phyloP scores from a whole-genome alignment of 1,139 yeast genomes.

The Pneumocystis jirovecii region DNA sequence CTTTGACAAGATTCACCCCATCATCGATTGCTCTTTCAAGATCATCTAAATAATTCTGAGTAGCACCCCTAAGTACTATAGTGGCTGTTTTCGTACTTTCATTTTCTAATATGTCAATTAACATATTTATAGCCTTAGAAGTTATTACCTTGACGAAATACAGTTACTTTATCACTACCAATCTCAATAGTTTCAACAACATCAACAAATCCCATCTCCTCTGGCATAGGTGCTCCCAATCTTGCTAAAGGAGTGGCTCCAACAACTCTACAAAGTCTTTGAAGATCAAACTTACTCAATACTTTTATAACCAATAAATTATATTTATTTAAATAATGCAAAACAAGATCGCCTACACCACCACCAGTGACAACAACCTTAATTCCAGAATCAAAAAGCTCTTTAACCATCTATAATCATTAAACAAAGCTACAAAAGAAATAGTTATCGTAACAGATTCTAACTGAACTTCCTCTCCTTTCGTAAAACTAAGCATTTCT shows the following conservation, averaged over 20 bases:
- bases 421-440: not conserved
- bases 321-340: constrained; percentile 81
- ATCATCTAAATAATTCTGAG: constrained; percentile 87
- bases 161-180: constrained; percentile 94
- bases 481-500: constrained; percentile 90
- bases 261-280: constrained; percentile 89
- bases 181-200: constrained; percentile 81
- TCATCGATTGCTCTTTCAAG: constrained; percentile 95
- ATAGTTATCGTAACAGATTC: constrained; percentile 32
- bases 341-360: constrained; percentile 79
- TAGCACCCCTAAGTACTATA: constrained; percentile 87
- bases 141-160: constrained; percentile 64
- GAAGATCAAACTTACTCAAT: constrained; percentile 82
- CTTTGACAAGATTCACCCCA: constrained; percentile 85
- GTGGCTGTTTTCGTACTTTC: constrained; percentile 70
- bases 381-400: constrained; percentile 70
- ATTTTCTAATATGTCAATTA: constrained; percentile 9
- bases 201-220: constrained; percentile 81
- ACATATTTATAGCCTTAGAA: constrained; percentile 6
- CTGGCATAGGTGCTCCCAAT: constrained; percentile 90
- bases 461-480: constrained; percentile 90
- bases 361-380: constrained; percentile 85
- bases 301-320: constrained; percentile 75
- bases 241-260: constrained; percentile 95
- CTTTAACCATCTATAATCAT: constrained; percentile 43